Conservation (phyloP, 1,284 basidiomycete genomes). For the Ganoderma lingzhi region DNA sequence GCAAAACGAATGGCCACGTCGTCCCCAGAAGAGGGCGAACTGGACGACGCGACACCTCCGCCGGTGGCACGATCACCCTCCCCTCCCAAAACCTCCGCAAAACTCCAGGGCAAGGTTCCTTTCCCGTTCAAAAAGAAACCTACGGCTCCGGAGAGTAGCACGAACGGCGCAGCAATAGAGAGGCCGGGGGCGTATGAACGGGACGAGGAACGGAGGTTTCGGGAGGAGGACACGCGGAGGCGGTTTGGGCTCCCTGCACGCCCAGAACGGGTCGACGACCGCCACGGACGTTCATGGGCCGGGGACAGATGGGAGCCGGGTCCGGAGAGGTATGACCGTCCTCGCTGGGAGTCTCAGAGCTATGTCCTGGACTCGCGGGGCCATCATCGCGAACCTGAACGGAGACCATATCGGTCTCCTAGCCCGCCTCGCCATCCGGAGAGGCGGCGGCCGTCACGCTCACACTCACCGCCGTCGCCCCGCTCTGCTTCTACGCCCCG, state of each 20-base stretch:
- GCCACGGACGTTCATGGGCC: constrained; percentile 18
- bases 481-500: constrained; percentile 40
- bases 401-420: constrained; percentile 32
- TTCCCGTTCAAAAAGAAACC: constrained; percentile 79
- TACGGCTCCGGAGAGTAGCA: constrained; percentile 27
- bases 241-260: constrained; percentile 26
- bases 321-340: constrained; percentile 33
- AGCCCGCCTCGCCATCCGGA: constrained; percentile 28
- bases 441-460: constrained; percentile 8
- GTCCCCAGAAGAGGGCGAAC: constrained; percentile 81
- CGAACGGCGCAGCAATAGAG: constrained; percentile 23
- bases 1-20: constrained; percentile 63
- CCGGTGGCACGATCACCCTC: constrained; percentile 35
- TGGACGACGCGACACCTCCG: constrained; percentile 57
- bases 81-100: constrained; percentile 33
- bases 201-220: constrained; percentile 52
- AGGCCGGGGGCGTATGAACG: constrained; percentile 49
- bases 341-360: constrained; percentile 28
- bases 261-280: constrained; percentile 23
- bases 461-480: constrained; percentile 38
- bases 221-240: constrained; percentile 42
- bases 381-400: constrained; percentile 30
- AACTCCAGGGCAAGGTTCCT: constrained; percentile 48
- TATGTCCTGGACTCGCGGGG: constrained; percentile 29
- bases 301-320: constrained; percentile 38